A percentile compares a stretch with the other conserved stretches of the same genome.
These are phyloP conservation scores for Tolypocladium pustulatum DNA, from an alignment of 2,329 filamentous ascomycete species.

Conservation along the genomic window DNA sequence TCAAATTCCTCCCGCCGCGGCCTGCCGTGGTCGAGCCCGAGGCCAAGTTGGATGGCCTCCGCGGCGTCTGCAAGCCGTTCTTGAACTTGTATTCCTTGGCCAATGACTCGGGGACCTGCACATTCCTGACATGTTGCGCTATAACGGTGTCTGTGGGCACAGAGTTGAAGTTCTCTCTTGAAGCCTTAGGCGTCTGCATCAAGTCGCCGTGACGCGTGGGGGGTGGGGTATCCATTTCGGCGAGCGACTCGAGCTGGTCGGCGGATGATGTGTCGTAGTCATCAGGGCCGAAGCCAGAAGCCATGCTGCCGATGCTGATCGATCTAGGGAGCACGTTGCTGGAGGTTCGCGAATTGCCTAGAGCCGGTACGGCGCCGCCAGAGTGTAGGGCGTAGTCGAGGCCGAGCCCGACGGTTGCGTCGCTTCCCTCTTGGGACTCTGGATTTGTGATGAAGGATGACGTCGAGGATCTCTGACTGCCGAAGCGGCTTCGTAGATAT, in stretches of 20 bases:
- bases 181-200: constrained; percentile 62
- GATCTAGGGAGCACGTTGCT: constrained; percentile 58
- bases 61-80: constrained; percentile 51
- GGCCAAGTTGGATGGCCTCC: constrained; percentile 34
- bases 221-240: constrained; percentile 35
- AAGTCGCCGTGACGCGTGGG: constrained; percentile 28
- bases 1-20: constrained; percentile 61
- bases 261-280: constrained; percentile 35
- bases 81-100: constrained; percentile 78
- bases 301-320: constrained; percentile 83
- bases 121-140: constrained; percentile 76
- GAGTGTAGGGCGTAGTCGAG: constrained; percentile 76
- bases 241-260: constrained; percentile 37
- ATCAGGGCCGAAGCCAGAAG: constrained; percentile 54
- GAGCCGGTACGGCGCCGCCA: constrained; percentile 58
- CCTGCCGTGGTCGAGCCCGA: constrained; percentile 34
- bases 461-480: constrained; percentile 49
- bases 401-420: constrained; percentile 55
- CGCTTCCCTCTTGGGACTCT: constrained; percentile 54
- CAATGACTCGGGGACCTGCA: constrained; percentile 82
- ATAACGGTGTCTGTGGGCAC: constrained; percentile 82
- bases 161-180: constrained; percentile 38
- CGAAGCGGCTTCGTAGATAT: constrained; percentile 46
- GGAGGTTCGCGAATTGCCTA: constrained; percentile 36
- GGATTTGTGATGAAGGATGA: constrained; percentile 47